Evolutionary conservation across 2,329 filamentous ascomycete species (phyloP), one percentile per base, ranked within the genome.

Genomic region (Harringtonia aguacate): DNA sequence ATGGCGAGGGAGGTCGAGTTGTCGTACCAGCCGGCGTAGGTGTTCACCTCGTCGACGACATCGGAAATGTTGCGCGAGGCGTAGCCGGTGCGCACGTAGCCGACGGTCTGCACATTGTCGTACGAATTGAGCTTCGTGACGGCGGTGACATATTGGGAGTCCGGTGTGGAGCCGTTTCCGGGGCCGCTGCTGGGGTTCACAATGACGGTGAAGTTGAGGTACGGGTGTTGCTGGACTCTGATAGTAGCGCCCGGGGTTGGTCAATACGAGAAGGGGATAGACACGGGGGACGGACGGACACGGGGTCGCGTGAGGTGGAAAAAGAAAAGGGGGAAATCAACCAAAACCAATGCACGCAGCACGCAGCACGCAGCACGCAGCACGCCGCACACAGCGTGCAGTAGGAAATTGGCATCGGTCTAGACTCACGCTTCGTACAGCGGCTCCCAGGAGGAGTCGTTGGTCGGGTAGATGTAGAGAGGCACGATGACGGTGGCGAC

Each of bases 161-260:
- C n/a, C n/a, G n/a, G n/a, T n/a, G n/a, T n/a, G 20, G 13, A 27
- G 7, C n/a, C 20, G n/a, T 24, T 15, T 9, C 48, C 48, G 10
- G 48, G 48, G 2, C 48, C 48, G 15, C 41, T 45, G 46, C 31
- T 44, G 28, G 48, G 48, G 34, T 50, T 50, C 6, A 50, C 43
- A 17, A 50, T 29, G n/a, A 50, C 31, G 17, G 39, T 34, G 24
- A 50, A 50, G 24, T 50, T 45, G 21, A 48, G 18, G 15, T 43
- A 22, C 3, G 43, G 46, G 29, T 46, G 29, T 4, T 31, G n/a
- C 7, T 22, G 18, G 17, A 42, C 36, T 3, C 47, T 46, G n/a
- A n/a, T n/a, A n/a, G n/a, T n/a, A n/a, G n/a, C n/a, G 44, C 17
- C 13, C 15, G 30, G 36, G 8, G 39, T 14, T 8, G 22, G n/a